Base-by-base conservation (phyloP, 768 basidiomycete species). In the Melanogaster broomeanus region DNA sequence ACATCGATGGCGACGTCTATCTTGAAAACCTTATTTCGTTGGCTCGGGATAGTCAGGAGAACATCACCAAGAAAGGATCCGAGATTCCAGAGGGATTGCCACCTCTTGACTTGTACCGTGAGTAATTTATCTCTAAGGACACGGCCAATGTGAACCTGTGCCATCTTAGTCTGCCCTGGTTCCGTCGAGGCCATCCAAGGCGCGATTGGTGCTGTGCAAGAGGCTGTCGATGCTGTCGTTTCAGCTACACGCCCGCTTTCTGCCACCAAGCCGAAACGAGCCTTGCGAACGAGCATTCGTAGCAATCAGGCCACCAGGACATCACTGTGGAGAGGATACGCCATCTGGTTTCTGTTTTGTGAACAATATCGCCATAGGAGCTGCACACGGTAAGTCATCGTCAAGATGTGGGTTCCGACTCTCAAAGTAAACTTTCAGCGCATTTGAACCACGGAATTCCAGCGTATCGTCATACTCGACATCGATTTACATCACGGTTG, bases 331-430 rank as follows among this genome's bases (percentile, higher is more conserved):
- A 2, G 93, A 94, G 68, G 83, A 93, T 52, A 82, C 82, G 0
- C 96, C 96, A 0, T 87, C 84, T 10, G 96, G 96, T 0, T 98
- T 98, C 66, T 98, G 96, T 68, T 97, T 95, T 59, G 80, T 97
- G 27, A 98, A 98, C 58, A 99, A 98, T 61, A 89, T 97, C 0
- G 86, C 87, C 0, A 79, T 98, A 3, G 94, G 79, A 0, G 93
- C 93, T 28, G 92, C 93, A 13, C 92, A 98, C 64, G 95, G 93
- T 93, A 59, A 35, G 77, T 51, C 4, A 12, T 38, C 19, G 21
- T 21, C 34, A 15, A 12, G 19, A 35, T 42, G 13, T 33, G 9
- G 25, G 34, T n/a, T 40, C 45, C 33, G n/a, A 22, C 38, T 22
- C 22, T 48, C 16, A 62, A 24, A 15, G n/a, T 28, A 12, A 6